Conservation (phyloP, 2,329 filamentous ascomycete genomes). For the Diplodia corticola region DNA sequence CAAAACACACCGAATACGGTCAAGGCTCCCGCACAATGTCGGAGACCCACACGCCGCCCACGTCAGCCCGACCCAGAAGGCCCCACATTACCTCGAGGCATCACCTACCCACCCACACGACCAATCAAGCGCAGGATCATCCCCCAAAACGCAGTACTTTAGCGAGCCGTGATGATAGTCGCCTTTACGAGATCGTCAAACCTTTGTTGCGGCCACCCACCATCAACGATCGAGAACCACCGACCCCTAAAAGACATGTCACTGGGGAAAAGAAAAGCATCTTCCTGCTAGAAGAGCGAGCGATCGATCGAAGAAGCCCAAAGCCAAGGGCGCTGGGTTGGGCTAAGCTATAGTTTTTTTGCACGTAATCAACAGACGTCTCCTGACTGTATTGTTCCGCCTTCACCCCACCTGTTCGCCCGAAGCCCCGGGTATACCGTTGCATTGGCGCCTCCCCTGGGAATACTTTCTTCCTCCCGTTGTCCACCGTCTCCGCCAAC, state of each 20-base stretch:
- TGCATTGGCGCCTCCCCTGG: not conserved
- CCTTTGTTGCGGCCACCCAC: not conserved
- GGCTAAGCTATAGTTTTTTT: not conserved
- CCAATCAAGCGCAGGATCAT: not conserved
- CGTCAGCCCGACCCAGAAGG: not conserved
- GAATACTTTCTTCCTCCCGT: not conserved
- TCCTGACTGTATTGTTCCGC: no score
- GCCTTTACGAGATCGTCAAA: not conserved
- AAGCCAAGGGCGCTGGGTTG: not conserved
- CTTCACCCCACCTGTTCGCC: not conserved
- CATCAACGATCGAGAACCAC: not conserved
- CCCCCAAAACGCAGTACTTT: not conserved
- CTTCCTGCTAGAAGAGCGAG: no score
- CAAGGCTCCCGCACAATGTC: not conserved
- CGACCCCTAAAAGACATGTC: not conserved
- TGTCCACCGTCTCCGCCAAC: not conserved
- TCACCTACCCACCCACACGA: not conserved
- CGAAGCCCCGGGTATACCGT: not conserved
- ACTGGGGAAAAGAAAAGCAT: not conserved
- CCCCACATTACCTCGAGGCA: not conserved
- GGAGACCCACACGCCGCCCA: not conserved
- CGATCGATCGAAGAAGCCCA: not conserved
- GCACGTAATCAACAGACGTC: not conserved
- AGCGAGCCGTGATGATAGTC: not conserved
- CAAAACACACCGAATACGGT: not conserved